Evolutionary conservation across 1,284 basidiomycete genomes (phyloP), one percentile per base, ranked within the genome.

Genomic region (Rhodofomes roseus): DNA sequence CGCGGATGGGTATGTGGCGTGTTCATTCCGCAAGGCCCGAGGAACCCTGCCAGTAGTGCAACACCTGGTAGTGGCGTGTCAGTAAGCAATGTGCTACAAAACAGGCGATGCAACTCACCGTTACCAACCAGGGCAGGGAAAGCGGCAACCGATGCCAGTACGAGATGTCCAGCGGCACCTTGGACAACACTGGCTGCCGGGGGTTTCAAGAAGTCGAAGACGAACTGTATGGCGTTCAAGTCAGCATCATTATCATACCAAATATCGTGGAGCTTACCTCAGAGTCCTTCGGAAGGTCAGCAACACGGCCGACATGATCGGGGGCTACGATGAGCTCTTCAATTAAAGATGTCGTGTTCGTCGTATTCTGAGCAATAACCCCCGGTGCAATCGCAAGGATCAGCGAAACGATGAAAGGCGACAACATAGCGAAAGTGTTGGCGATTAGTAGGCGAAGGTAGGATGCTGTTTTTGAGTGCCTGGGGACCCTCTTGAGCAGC

Each of bases 1-100:
- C 74, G 73, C 3, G 74, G 74, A 58, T 77, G 74, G 20, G 67
- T 72, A 66, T 77, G 75, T 7, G 75, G 74, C 1, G 72, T 74
- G 71, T 76, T 75, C 70, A 75, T 70, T 8, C 70, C 72, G 58
- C 75, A 77, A 14, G 74, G 68, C 9, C 68, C 68, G 34, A 72
- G 58, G 57, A 65, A 62, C 2, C 70, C 70, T 29, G 70, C 62
- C 18, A 68, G 67, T 63, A 72, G 67, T 1, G 71, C 66, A 34
- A 71, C 60, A 29, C 65, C 68, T 64, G 44, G 20, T 36, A 41
- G 5, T 22, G 36, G 39, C 27, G n/a, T 2, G 7, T 52, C 4
- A n/a, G 39, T 20, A 25, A 51, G 25, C n/a, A 25, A 16, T 44
- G 27, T 11, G 7, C 20, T 12, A 18, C 9, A 6, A 1, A 11